Base-by-base conservation (phyloP, 176 grass and related monocot species). In the Echinochloa phyllopogon region DNA sequence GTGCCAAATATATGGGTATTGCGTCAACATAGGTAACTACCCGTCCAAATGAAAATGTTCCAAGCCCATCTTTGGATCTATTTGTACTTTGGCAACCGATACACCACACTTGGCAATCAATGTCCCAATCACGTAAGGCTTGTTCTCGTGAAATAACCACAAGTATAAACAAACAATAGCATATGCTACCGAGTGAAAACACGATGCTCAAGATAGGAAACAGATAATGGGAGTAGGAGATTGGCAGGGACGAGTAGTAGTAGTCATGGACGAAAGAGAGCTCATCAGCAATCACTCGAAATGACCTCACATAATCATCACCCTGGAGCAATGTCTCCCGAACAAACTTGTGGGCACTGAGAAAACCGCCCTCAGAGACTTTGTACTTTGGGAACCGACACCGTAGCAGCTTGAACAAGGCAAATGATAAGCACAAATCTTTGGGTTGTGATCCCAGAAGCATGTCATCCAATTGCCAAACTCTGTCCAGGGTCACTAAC, bases 331-430 rank as follows among this genome's bases (percentile, higher is more conserved):
- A 17, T 2, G 0, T 3, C 11, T 69, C 3, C 48, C 29, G 0
- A 6, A 71, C 37, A 37, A 74, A 62, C 25, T 4, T 15, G 1
- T 6, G 8, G 14, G 18, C 43, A 0, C 17, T 36, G 11, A 10
- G 5, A 8, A 24, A 83, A 14, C 71, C 47, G 3, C 20, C 43
- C 25, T 83, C 43, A 25, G 2, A 45, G 38, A 38, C 0, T 5
- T 56, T 61, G 53, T 83, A 73, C 41, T 20, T 73, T 15, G 68
- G 25, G 21, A 83, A 83, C 5, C 53, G 66, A 3, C 65, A 40
- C 10, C 79, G 21, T 41, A 81, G 49, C 5, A 81, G 3, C 48
- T 80, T 80, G 45, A 71, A 60, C 67, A 82, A 36, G 20, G 80
- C n/a, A 0, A 74, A 84, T 0, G 82, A 53, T 0, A 42, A 20